A percentile compares a stretch with the other conserved stretches of the same genome.
Conservation (phyloP, 2,329 filamentous ascomycete genomes). For the Diplodia sapinea region DNA sequence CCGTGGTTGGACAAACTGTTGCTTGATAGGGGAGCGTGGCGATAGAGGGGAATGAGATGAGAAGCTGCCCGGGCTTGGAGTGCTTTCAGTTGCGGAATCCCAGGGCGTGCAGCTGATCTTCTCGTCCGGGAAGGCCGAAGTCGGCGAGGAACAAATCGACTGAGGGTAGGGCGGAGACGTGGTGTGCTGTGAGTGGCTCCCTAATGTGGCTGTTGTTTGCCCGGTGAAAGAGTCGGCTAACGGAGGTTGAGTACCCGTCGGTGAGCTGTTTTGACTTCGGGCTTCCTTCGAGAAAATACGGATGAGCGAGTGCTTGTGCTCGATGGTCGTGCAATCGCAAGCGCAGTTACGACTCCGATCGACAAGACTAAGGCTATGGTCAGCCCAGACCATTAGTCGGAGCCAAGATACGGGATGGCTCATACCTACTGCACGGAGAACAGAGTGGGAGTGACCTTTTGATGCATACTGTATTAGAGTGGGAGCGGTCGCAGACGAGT, state of each 20-base stretch:
- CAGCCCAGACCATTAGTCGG: constrained; percentile 11
- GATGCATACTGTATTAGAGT: not conserved
- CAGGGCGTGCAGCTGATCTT: not conserved
- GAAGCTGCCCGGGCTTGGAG: not conserved
- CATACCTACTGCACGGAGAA: constrained; percentile 24
- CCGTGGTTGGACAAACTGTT: not conserved
- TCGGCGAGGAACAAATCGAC: not conserved
- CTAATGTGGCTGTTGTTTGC: not conserved
- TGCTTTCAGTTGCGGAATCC: not conserved
- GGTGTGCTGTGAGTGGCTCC: not conserved
- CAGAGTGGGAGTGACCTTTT: constrained; percentile 1
- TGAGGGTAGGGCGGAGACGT: not conserved
- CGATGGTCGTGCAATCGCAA: not conserved
- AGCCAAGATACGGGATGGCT: not conserved
- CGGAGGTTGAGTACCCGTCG: not conserved
- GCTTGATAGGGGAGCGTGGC: not conserved
- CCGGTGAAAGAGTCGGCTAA: not conserved
- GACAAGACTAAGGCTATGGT: constrained; percentile 19
- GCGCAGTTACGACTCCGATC: constrained; percentile 5
- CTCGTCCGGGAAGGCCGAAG: not conserved
- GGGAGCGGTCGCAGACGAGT: not conserved
- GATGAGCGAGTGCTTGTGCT: constrained; percentile 9
- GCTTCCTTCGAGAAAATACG: not conserved
- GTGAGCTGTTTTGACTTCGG: not conserved
- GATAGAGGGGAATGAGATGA: not conserved